Evolutionary conservation across 352 stramenopile species (phyloP).

Genomic region (Pythium rhizo-oryzae): DNA sequence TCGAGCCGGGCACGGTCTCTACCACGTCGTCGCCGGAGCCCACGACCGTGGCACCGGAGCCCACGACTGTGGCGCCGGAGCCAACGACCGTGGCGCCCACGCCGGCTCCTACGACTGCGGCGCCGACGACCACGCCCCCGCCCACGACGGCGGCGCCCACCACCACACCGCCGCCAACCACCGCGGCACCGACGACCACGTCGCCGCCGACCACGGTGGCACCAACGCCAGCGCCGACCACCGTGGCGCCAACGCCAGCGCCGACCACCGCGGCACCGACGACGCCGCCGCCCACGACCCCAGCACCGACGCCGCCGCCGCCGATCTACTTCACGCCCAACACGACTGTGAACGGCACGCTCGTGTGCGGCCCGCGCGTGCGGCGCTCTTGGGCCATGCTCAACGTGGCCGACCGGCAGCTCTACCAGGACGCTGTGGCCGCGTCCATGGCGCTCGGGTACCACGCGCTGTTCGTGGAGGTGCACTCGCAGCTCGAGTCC

Average conservation of each 20-base stretch:
- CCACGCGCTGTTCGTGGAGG: constrained; percentile 60
- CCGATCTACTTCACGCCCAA: constrained; percentile 20
- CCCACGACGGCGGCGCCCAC: too few relatives aligned
- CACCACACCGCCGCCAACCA: too few relatives aligned
- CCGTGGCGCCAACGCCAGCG: background rate
- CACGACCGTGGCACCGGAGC: background rate
- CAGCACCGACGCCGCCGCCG: constrained; percentile 11
- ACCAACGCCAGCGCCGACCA: background rate
- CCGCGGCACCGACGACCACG: background rate
- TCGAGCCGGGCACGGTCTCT: constrained; percentile 4
- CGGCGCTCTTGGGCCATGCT: constrained; percentile 53
- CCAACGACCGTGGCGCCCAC: background rate
- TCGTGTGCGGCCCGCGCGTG: constrained; percentile 44
- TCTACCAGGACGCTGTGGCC: constrained; percentile 66
- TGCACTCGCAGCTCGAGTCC: constrained; percentile 46
- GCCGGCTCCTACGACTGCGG: too few relatives aligned
- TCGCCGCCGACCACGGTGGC: background rate
- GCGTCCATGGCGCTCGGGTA: constrained; percentile 51
- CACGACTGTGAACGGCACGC: constrained; percentile 20
- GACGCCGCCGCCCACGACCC: background rate
- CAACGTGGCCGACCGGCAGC: constrained; percentile 48
- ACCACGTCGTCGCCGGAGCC: background rate
- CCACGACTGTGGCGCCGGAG: background rate
- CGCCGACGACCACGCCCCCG: too few relatives aligned
- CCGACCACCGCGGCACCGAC: background rate